Base-by-base conservation (phyloP, 177 flowering plant genomes). In the Vitis hybrid region DNA sequence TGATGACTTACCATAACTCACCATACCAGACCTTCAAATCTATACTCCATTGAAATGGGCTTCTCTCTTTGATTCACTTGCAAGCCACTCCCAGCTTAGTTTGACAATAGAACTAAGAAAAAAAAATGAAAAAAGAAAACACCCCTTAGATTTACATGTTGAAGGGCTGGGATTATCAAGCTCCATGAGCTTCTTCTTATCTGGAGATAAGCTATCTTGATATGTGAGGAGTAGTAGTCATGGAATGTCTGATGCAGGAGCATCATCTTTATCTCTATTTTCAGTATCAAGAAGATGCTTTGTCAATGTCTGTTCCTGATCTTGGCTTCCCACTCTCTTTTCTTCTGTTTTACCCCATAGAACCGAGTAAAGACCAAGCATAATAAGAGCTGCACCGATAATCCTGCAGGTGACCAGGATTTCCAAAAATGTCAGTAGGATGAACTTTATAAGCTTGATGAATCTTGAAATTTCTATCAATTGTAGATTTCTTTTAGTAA, bases 321-420 rank as follows among this genome's bases (percentile, higher is more conserved):
- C 84, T 74, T 71, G 79, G 21, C 48, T 72, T 72, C 52, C 77
- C 35, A 74, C 40, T 67, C 61, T 82, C 19, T 78, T 85, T 78
- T 92, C 97, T 71, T 83, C 74, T 19, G 69, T 78, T 80, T 91
- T 87, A 6, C 97, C 94, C 95, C 97, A 90, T 9, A 92, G 66
- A 54, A 88, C 91, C 35, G 76, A 67, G 79, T 89, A 92, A 2
- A 90, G 85, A 12, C 97, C 93, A 8, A 81, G 5, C 79, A 83
- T 81, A 56, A 90, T 90, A 35, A 87, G 77, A 51, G 84, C 60
- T 67, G 92, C 89, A 7, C 94, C 94, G 30, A 87, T 65, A 49
- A 87, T 70, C 72, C 91, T 90, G 85, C 75, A 83, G 65, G 15
- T 5, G 13, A 14, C 30, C 35, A 14, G 35, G 1, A 56, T 54